Percentiles rank a stretch among this genome's conserved stretches.
Conservation (phyloP, 345 rosid genomes). For the Syzygium aromaticum region DNA sequence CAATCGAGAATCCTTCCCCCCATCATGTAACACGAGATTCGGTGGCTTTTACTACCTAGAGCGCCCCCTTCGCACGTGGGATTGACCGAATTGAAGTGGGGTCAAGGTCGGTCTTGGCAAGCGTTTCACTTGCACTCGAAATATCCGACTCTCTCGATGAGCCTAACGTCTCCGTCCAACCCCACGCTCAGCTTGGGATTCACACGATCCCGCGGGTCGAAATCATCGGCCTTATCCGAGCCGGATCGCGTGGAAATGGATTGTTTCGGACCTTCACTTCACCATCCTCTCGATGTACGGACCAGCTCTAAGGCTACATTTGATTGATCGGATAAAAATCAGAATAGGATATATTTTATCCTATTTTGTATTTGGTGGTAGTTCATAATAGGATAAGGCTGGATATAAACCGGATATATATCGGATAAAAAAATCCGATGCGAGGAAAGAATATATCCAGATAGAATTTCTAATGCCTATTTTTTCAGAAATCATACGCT, state of each 20-base stretch:
- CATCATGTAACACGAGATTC: not conserved
- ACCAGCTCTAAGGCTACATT: not conserved
- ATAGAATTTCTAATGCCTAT: too few species aligned
- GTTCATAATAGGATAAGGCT: too few species aligned
- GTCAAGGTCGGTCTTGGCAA: too few species aligned
- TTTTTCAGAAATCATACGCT: too few species aligned
- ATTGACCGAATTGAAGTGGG: not conserved
- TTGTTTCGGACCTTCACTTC: not conserved
- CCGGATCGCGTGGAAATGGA: not conserved
- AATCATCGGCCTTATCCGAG: not conserved
- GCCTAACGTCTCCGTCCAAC: not conserved
- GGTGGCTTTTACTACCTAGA: not conserved
- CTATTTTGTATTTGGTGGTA: too few species aligned
- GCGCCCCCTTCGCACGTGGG: fast-evolving
- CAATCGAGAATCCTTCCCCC: too few species aligned
- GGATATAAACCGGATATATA: too few species aligned
- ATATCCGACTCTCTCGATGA: not conserved
- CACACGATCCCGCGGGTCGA: not conserved
- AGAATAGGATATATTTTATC: too few species aligned
- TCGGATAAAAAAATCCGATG: too few species aligned
- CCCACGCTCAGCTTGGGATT: not conserved
- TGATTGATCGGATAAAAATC: too few species aligned
- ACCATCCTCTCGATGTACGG: not conserved
- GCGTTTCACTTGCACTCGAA: not conserved
- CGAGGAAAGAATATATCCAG: too few species aligned